Base-by-base conservation (phyloP, 148 eudicot species). In the Pouteria glomerata region DNA sequence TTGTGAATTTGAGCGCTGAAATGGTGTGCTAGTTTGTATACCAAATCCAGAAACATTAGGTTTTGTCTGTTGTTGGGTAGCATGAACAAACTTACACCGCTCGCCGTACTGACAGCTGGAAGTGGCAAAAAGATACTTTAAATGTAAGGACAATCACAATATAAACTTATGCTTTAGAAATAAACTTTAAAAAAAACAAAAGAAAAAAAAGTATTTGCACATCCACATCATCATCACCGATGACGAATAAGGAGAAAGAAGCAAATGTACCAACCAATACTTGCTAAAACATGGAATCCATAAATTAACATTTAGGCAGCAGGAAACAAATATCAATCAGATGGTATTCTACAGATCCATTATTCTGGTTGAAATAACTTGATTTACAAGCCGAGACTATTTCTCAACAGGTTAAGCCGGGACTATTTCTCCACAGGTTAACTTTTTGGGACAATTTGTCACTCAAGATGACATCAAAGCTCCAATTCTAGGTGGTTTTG, bases 51-150 rank as follows among this genome's bases (percentile, higher is more conserved):
- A 87, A 60, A 79, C 71, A 77, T 82, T 89, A 68, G 86, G 24
- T 35, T 76, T 83, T 41, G 86, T 68, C 69, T 82, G 97, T 41
- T 87, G 93, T 58, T 68, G 83, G 31, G 84, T 77, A 41, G 27
- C 81, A 66, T 90, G 97, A 66, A 82, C 81, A 79, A 86, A 94
- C 75, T 75, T 91, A 76, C 98, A 94, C 55, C 77, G 84, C 53
- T 85, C 93, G 45, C 98, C 98, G 79, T 78, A 94, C 33, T 72
- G 91, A 74, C 98, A 94, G 74, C 98, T 93, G 85, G 70, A 79
- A 77, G 53, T 78, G 51, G 58, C 37, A 77, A 64, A 67, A 16
- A 35, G 51, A 50, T 50, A 7, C 33, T 56, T 47, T 39, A 42
- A 39, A 48, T 19, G 12, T 33, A 47, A 34, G 6, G 2, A 60